Conservation (phyloP, 2,329 filamentous ascomycete species). For the Fusarium agapanthi region DNA sequence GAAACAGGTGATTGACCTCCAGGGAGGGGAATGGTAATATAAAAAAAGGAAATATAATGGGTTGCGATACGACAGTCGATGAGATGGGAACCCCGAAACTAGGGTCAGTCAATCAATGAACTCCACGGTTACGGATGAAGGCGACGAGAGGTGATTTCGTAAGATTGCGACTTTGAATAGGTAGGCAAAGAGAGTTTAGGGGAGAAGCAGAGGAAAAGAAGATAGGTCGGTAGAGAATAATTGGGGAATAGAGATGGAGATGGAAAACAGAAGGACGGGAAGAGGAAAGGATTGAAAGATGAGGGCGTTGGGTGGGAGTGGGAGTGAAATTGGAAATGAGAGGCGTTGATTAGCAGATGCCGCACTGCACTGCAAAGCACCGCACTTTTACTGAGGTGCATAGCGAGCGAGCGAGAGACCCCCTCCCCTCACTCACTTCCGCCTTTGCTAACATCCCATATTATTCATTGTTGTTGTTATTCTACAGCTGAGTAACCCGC, state of each 20-base stretch:
- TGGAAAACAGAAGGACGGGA: conserved; percentile 6
- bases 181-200: background rate
- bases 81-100: conserved; percentile 19
- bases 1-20: conserved; percentile 40
- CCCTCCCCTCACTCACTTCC: conserved; percentile 19
- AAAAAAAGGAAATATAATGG: conserved; percentile 36
- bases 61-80: conserved; percentile 15
- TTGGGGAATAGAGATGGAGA: background rate
- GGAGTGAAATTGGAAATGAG: conserved; percentile 29
- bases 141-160: conserved; percentile 12
- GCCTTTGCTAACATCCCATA: background rate
- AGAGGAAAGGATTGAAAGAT: conserved; percentile 2
- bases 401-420: background rate
- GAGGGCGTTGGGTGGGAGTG: conserved; percentile 9
- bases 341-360: conserved; percentile 36
- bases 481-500: background rate
- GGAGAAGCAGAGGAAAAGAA: background rate
- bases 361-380: background rate
- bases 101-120: conserved; percentile 27
- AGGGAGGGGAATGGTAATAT: conserved; percentile 43
- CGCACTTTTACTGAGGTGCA: background rate
- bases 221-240: background rate
- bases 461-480: conserved; percentile 1
- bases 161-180: background rate
- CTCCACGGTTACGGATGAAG: background rate